Base-by-base conservation (phyloP, 306 rosid genomes). In the Benincasa hispida region DNA sequence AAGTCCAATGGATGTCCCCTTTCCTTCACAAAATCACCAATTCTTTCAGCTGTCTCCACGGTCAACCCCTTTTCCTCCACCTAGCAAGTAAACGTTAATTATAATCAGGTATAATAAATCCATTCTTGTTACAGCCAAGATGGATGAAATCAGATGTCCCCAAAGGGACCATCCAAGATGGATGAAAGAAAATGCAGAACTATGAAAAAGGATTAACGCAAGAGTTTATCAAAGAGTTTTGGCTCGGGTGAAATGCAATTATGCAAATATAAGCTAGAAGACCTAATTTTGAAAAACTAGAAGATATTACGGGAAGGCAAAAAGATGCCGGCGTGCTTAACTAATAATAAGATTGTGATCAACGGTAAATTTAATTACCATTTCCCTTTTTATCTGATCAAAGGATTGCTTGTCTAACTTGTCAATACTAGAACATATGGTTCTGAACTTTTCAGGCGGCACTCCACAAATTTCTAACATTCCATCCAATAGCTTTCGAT, bases 401-500 rank as follows among this genome's bases (percentile, higher is more conserved):
- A 94, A 94, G 27, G 93, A 60, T 81, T 92, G 99, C 79, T 94
- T 94, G 87, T 94, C 97, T 73, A 90, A 87, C 81, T 94, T 92
- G 89, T 94, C 99, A 51, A 94, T 89, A 79, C 93, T 94, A 54
- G 99, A 90, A 80, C 97, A 94, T 78, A 94, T 94, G 75, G 99
- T 92, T 84, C 99, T 92, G 78, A 94, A 94, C 83, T 94, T 92
- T 76, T 91, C 89, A 14, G 91, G 83, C 19, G 93, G 99, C 61
- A 94, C 98, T 66, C 99, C 96, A 85, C 97, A 92, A 74, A 92
- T 88, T 82, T 88, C 91, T 86, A 94, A 86, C 99, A 92, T 92
- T 77, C 97, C 96, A 85, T 92, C 97, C 79, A 94, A 84, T 79
- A 92, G 76, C 88, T 84, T 89, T 73, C 97, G 87, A 58, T 94